Evolutionary conservation across 768 basidiomycete genomes (phyloP).

Genomic region (Amanita fuliginea): DNA sequence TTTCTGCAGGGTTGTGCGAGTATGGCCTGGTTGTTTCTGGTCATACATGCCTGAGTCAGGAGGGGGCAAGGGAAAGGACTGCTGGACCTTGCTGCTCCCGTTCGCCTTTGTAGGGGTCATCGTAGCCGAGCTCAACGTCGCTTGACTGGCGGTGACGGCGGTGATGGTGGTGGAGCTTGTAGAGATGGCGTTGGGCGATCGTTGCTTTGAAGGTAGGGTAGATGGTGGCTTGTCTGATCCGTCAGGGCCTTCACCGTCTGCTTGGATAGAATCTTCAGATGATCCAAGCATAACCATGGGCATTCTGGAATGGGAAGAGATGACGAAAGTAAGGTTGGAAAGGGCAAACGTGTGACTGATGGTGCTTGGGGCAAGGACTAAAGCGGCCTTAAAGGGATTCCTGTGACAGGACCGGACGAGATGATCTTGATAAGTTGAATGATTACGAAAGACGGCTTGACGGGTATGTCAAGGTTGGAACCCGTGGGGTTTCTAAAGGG

Average conservation of each 20-base stretch:
- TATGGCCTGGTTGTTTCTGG: slow-evolving; percentile 40
- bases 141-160: slow-evolving; percentile 10
- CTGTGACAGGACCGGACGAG: slow-evolving; percentile 2
- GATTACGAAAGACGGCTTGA: slow-evolving; percentile 6
- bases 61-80: slow-evolving; percentile 37
- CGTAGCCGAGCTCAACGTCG: slow-evolving; percentile 8
- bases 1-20: slow-evolving; percentile 32
- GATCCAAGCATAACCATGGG: slow-evolving; percentile 34
- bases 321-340: not conserved
- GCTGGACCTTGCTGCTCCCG: not conserved
- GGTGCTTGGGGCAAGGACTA: slow-evolving; percentile 1
- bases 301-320: slow-evolving; percentile 11
- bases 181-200: not conserved
- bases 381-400: slow-evolving; percentile 4
- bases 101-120: slow-evolving; percentile 8
- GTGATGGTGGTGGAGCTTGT: slow-evolving; percentile 3
- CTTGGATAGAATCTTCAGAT: slow-evolving; percentile 37
- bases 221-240: slow-evolving; percentile 51
- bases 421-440: slow-evolving; percentile 3
- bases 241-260: slow-evolving; percentile 47
- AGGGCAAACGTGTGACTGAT: slow-evolving; percentile 5
- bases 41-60: slow-evolving; percentile 35
- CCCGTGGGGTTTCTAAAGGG: slow-evolving; percentile 21
- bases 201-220: slow-evolving; percentile 16
- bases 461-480: slow-evolving; percentile 13